Evolutionary conservation across 768 basidiomycete species (phyloP).

Genomic region (Leucogyrophana mollusca): DNA sequence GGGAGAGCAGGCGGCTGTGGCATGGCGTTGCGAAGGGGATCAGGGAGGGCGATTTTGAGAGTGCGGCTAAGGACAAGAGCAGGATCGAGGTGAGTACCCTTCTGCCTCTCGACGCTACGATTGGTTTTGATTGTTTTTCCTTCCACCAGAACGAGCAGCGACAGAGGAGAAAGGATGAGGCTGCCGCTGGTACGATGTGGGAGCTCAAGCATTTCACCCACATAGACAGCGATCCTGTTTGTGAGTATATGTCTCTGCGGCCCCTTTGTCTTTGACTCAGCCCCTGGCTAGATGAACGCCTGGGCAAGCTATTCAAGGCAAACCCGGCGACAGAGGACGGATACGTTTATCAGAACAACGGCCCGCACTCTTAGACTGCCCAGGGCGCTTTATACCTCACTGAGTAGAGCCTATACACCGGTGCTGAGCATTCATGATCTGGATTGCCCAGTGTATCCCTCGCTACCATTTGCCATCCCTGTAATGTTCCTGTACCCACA

Average conservation of each 20-base stretch:
- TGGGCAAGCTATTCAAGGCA: conserved; percentile 61
- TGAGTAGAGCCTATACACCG: neutral
- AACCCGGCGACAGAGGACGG: conserved; percentile 72
- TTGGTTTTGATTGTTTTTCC: neutral
- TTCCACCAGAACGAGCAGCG: conserved; percentile 81
- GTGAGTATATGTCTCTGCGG: conserved; percentile 40
- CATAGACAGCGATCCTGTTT: conserved; percentile 68
- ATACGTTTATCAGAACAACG: conserved; percentile 68
- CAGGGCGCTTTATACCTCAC: no score
- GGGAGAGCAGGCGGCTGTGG: conserved; percentile 89
- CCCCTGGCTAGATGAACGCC: conserved; percentile 52
- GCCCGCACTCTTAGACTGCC: conserved; percentile 23
- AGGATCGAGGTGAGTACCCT: conserved; percentile 73
- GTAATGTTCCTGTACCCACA: conserved; percentile 1
- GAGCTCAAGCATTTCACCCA: conserved; percentile 73
- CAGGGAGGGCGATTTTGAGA: conserved; percentile 85
- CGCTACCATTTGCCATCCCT: neutral
- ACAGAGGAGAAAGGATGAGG: conserved; percentile 82
- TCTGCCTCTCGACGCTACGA: neutral
- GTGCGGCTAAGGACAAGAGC: conserved; percentile 84
- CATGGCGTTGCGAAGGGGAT: conserved; percentile 86
- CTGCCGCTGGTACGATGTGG: conserved; percentile 71
- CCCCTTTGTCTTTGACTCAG: neutral
- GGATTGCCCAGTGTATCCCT: neutral
- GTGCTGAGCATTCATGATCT: neutral